Conservation (phyloP, 805 yeast species). For the Yarrowia bubula region DNA sequence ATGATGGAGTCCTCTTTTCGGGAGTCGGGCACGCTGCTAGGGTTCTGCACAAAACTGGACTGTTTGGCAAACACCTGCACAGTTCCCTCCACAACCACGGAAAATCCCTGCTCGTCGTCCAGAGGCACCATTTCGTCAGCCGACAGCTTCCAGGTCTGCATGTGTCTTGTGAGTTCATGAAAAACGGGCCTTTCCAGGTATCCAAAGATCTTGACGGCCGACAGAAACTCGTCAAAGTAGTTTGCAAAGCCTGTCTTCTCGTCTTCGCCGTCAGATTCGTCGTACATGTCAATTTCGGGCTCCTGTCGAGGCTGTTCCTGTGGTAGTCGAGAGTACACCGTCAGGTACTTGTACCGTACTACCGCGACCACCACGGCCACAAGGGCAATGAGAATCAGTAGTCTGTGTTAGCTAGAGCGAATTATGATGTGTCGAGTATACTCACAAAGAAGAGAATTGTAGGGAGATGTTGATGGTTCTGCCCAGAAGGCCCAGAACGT, state of each 20-base stretch:
- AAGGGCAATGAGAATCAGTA: constrained; percentile 35
- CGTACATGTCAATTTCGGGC: constrained; percentile 49
- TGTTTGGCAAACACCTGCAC: constrained; percentile 68
- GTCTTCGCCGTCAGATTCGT: constrained; percentile 41
- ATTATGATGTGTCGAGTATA: neutral
- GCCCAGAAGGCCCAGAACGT: constrained; percentile 41
- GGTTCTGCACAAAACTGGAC: constrained; percentile 4
- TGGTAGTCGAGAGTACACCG: constrained; percentile 59
- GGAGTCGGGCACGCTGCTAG: constrained; percentile 32
- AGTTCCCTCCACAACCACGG: constrained; percentile 89
- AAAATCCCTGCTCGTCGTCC: constrained; percentile 77
- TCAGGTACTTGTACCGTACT: constrained; percentile 61
- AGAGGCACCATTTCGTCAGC: constrained; percentile 72
- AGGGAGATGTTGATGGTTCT: constrained; percentile 51
- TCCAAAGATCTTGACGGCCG: constrained; percentile 92
- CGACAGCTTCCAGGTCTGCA: constrained; percentile 82
- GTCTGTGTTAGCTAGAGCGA: constrained; percentile 28
- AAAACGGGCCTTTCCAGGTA: constrained; percentile 87
- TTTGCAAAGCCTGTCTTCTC: constrained; percentile 52
- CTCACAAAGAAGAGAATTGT: constrained; percentile 45
- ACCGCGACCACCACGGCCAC: constrained; percentile 45
- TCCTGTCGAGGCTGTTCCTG: constrained; percentile 46
- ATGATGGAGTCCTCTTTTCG: constrained; percentile 24
- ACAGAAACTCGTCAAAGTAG: constrained; percentile 81
- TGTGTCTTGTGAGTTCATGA: constrained; percentile 85